Evolutionary conservation across 257 asterid species (phyloP).

Genomic region (Thymus quinquecostatus): DNA sequence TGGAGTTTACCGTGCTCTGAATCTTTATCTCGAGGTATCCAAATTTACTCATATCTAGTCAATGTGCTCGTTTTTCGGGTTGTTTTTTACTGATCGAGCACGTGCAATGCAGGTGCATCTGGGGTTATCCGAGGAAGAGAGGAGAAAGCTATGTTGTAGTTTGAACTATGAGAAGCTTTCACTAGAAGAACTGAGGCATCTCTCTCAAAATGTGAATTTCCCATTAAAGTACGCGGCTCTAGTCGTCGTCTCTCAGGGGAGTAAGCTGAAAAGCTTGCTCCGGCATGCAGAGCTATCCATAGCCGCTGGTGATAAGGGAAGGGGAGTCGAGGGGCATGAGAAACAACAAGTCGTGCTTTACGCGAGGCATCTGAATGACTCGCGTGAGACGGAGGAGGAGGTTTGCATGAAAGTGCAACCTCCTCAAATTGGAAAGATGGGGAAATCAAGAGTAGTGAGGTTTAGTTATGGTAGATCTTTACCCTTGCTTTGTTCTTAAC

Average conservation of each 20-base stretch:
- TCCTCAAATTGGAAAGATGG: conserved; percentile 62
- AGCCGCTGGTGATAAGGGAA: conserved; percentile 4
- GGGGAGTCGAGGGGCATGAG: conserved; percentile 41
- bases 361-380: conserved; percentile 55
- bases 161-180: conserved; percentile 74
- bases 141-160: conserved; percentile 53
- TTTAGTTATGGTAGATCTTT: conserved; percentile 53
- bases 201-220: conserved; percentile 56
- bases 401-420: conserved; percentile 69
- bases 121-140: conserved; percentile 64
- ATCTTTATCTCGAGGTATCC: conserved; percentile 71
- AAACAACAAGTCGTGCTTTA: conserved; percentile 63
- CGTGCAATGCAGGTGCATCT: conserved; percentile 61
- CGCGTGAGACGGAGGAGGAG: conserved; percentile 61
- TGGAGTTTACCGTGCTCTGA: conserved; percentile 60
- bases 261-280: conserved; percentile 70
- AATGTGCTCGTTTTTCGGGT: background rate
- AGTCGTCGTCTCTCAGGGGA: conserved; percentile 62
- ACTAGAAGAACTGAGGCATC: conserved; percentile 53
- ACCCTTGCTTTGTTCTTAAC: conserved; percentile 64
- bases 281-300: conserved; percentile 39
- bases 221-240: conserved; percentile 59
- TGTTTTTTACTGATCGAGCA: background rate
- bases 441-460: conserved; percentile 62
- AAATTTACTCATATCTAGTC: too few species aligned